Conservation (phyloP, 2,329 filamentous ascomycete genomes). For the Pseudodiploospora longispora region DNA sequence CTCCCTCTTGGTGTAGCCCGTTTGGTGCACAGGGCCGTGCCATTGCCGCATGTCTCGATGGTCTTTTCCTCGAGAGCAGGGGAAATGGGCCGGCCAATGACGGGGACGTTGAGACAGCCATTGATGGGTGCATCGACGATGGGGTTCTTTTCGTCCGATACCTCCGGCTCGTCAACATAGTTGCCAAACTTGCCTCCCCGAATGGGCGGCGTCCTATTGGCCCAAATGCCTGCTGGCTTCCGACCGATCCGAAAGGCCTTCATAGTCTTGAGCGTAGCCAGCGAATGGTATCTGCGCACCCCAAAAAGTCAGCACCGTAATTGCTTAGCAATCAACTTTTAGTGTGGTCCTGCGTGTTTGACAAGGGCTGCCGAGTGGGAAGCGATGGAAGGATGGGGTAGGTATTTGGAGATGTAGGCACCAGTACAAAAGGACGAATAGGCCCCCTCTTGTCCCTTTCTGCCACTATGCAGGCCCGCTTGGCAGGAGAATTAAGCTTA, state of each 20-base stretch:
- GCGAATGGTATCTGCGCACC: constrained; percentile 46
- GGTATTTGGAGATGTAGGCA: too few relatives aligned
- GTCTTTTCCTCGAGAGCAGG: not conserved
- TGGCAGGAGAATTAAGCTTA: constrained; percentile 8
- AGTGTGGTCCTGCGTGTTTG: too few relatives aligned
- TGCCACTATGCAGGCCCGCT: too few relatives aligned
- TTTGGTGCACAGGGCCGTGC: not conserved
- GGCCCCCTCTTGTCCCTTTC: too few relatives aligned
- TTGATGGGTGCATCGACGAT: not conserved
- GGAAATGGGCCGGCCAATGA: not conserved
- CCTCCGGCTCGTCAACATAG: not conserved
- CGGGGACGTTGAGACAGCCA: too few relatives aligned
- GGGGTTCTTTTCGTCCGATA: too few relatives aligned
- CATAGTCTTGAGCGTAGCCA: constrained; percentile 46
- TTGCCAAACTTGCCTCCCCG: constrained; percentile 29
- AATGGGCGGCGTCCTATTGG: constrained; percentile 52
- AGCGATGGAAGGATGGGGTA: too few relatives aligned
- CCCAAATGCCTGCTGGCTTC: constrained; percentile 45
- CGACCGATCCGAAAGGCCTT: constrained; percentile 52
- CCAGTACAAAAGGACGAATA: too few relatives aligned
- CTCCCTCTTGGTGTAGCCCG: constrained; percentile 2
- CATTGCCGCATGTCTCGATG: not conserved
- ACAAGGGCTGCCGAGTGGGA: too few relatives aligned
- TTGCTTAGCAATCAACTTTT: too few relatives aligned
- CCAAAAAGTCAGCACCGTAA: constrained; percentile 8